phyloP scores from a whole-genome alignment of 352 stramenopile species.

The Blastocystis sp. region DNA sequence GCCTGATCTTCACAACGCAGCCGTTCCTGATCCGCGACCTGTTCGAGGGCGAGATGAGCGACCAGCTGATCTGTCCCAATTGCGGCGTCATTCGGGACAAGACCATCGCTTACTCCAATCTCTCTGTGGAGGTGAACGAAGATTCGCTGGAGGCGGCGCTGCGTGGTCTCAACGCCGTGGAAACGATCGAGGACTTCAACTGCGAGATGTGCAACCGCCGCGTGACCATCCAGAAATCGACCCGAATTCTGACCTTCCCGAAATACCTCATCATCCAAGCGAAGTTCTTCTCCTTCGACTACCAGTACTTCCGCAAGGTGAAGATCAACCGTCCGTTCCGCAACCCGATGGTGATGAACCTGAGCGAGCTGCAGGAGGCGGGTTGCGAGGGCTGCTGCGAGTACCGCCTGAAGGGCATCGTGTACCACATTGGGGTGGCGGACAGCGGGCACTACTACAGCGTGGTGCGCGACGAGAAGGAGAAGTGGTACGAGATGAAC shows the following conservation, averaged over 20 bases:
- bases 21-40: not conserved
- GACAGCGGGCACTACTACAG: conserved; percentile 26
- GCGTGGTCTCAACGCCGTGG: not conserved
- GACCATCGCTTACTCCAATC: not conserved
- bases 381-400: not conserved
- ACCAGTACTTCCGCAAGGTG: not conserved
- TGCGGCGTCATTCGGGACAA: conserved; percentile 8
- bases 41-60: conserved; percentile 1
- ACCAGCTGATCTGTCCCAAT: conserved; percentile 31
- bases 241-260: not conserved
- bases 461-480: not conserved
- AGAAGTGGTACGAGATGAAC: conserved; percentile 36
- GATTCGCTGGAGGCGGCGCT: not conserved
- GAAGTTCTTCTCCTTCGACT: conserved; percentile 24
- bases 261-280: not conserved
- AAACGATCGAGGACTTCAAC: not conserved
- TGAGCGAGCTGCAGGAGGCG: not conserved
- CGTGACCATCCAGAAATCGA: not conserved
- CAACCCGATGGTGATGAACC: not conserved
- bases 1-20: not conserved
- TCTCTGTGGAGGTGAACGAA: conserved; percentile 12
- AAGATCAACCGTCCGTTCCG: not conserved
- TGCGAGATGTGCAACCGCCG: not conserved
- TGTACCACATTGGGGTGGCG: not conserved
- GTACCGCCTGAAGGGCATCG: conserved; percentile 1